Conservation (phyloP, 768 basidiomycete species). For the Dioszegia crocea region DNA sequence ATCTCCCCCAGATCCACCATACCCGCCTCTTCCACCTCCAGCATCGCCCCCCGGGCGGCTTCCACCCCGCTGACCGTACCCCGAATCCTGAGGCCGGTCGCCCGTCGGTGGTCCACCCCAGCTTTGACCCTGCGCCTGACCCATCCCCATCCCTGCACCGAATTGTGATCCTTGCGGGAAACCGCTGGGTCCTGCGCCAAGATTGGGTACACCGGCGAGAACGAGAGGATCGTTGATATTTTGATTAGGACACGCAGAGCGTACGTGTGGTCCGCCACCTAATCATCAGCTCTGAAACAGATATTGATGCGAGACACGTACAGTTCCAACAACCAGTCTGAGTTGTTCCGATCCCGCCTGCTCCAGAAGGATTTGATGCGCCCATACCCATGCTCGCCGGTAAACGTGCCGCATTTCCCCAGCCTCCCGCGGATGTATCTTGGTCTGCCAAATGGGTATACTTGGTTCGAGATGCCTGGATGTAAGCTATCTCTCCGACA, state of each 20-base stretch:
- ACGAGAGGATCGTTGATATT: slow-evolving; percentile 33
- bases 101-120: not conserved
- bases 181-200: slow-evolving; percentile 7
- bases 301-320: slow-evolving; percentile 10
- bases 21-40: not conserved
- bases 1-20: not conserved
- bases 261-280: slow-evolving; percentile 81
- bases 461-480: slow-evolving; percentile 62
- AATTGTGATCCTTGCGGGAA: not conserved
- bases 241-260: slow-evolving; percentile 56
- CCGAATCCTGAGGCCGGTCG: not conserved
- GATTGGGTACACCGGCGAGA: slow-evolving; percentile 3
- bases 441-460: slow-evolving; percentile 94
- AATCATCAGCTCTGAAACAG: not conserved
- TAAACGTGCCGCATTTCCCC: slow-evolving; percentile 34
- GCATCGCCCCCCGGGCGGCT: not conserved
- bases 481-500: not conserved
- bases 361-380: slow-evolving; percentile 20
- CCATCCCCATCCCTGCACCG: slow-evolving; percentile 1
- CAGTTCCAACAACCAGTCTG: slow-evolving; percentile 78
- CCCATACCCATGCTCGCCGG: slow-evolving; percentile 8
- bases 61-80: not conserved
- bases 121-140: slow-evolving; percentile 6
- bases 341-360: slow-evolving; percentile 25
- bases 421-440: slow-evolving; percentile 66